Conservation (phyloP, 305 asterid genomes). For the Ilex paraguariensis region DNA sequence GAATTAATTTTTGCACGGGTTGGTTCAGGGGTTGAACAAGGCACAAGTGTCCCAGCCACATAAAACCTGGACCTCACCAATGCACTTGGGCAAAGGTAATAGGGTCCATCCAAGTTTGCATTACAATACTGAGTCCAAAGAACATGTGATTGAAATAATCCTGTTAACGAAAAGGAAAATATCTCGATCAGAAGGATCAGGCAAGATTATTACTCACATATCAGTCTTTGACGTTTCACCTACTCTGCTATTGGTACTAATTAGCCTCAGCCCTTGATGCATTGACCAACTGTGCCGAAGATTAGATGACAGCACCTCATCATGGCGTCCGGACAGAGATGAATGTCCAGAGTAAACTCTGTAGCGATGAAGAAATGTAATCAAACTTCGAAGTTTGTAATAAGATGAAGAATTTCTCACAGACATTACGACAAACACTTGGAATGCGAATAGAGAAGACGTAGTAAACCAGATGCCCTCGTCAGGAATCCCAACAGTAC, state of each 20-base stretch:
- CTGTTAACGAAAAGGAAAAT: background rate
- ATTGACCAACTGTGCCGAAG: conserved; percentile 12
- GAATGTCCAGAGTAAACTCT: conserved; percentile 18
- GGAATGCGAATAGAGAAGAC: background rate
- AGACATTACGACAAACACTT: conserved; percentile 20
- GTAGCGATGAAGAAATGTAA: conserved; percentile 35
- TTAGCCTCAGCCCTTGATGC: conserved; percentile 43
- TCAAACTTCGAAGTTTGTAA: conserved; percentile 36
- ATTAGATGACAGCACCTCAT: conserved; percentile 7
- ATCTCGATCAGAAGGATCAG: background rate
- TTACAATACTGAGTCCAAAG: no score
- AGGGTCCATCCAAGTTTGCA: no score
- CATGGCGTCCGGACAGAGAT: conserved; percentile 17
- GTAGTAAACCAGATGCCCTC: background rate
- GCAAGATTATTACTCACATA: conserved; percentile 8
- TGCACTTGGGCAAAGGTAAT: no score
- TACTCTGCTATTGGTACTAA: conserved; percentile 21
- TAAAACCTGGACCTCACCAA: no score
- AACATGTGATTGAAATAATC: background rate
- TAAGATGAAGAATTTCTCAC: conserved; percentile 44
- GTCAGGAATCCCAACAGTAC: background rate
- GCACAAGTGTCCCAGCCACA: no score
- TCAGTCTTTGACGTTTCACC: conserved; percentile 18
- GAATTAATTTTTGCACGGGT: no score
- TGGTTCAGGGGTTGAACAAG: no score